Percentiles rank a stretch among this genome's conserved stretches.
Conservation (phyloP, 805 yeast species). For the Debaryomyces tyrocola region DNA sequence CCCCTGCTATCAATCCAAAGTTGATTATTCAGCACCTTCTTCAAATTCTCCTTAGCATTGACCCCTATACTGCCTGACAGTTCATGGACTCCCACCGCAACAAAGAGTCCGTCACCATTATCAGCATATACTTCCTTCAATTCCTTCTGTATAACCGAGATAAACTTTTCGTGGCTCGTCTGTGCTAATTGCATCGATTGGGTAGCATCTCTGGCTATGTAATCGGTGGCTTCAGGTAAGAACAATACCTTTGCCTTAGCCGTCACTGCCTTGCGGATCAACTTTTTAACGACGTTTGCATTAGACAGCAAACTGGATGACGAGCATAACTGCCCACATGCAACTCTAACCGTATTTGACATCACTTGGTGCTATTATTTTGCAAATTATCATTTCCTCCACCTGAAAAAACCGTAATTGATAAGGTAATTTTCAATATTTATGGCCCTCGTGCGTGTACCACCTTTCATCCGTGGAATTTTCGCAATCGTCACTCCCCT, state of each 20-base stretch:
- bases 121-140: conserved; percentile 34
- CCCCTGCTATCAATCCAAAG: conserved; percentile 72
- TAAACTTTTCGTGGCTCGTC: conserved; percentile 35
- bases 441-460: no score
- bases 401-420: no score
- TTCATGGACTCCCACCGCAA: conserved; percentile 88
- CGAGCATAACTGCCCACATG: conserved; percentile 86
- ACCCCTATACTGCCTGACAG: conserved; percentile 48
- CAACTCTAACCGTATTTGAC: conserved; percentile 36
- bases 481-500: no score
- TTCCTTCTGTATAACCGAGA: conserved; percentile 45
- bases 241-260: conserved; percentile 68
- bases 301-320: conserved; percentile 62
- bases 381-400: no score
- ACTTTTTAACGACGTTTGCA: conserved; percentile 53
- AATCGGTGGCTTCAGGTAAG: conserved; percentile 93
- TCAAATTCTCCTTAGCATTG: conserved; percentile 6
- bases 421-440: no score
- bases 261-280: conserved; percentile 64
- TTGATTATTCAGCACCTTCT: conserved; percentile 62
- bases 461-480: no score
- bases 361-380: neutral
- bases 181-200: conserved; percentile 66
- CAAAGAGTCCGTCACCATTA: conserved; percentile 42
- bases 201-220: conserved; percentile 65